Evolutionary conservation across 129 eudicot genomes (phyloP).

Genomic region (Calendula officinalis): DNA sequence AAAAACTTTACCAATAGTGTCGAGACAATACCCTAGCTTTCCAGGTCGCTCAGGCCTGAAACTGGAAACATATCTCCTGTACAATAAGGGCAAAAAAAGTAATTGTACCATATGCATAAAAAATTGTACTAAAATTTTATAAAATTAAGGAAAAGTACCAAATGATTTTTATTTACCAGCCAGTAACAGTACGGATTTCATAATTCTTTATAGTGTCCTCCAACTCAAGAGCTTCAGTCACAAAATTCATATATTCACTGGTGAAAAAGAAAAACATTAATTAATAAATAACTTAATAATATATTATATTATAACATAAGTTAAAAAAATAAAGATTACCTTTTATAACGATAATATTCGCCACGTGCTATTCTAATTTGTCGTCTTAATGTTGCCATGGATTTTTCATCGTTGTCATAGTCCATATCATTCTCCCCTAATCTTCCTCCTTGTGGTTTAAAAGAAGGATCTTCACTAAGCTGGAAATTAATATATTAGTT

Average conservation of each 20-base stretch:
- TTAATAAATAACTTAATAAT: too few relatives aligned
- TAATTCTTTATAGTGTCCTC: constrained; percentile 87
- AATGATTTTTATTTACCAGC: constrained; percentile 38
- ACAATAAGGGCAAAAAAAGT: background rate
- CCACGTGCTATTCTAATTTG: constrained; percentile 72
- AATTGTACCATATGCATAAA: too few relatives aligned
- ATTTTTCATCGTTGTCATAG: constrained; percentile 78
- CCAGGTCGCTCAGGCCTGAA: constrained; percentile 74
- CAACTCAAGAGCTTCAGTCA: constrained; percentile 82
- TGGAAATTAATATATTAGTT: constrained; percentile 13
- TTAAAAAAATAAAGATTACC: constrained; percentile 35
- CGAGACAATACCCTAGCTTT: constrained; percentile 56
- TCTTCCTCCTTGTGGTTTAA: constrained; percentile 94
- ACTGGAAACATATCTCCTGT: constrained; percentile 82
- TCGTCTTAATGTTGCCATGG: constrained; percentile 88
- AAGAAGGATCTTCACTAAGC: constrained; percentile 86
- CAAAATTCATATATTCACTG: constrained; percentile 81
- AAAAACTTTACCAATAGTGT: constrained; percentile 51
- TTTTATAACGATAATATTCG: constrained; percentile 75
- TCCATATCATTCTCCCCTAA: constrained; percentile 98
- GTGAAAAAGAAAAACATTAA: constrained; percentile 21
- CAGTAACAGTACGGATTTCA: constrained; percentile 51
- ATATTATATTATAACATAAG: too few relatives aligned
- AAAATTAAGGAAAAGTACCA: background rate
- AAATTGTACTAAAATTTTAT: too few relatives aligned